phyloP scores from a whole-genome alignment of 129 eudicot species.

The Centella asiatica region DNA sequence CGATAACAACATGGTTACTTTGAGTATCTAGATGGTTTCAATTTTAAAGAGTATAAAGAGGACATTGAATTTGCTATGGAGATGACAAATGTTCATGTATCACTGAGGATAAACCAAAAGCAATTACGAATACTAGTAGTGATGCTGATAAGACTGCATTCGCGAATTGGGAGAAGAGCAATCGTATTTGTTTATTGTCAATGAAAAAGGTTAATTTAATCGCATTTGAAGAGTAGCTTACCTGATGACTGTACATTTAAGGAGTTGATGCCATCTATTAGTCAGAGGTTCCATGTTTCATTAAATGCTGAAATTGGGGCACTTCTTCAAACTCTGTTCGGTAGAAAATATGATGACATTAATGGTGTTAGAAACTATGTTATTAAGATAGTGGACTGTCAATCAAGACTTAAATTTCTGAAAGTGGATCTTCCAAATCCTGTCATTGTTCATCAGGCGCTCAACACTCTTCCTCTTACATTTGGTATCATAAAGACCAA shows the following conservation, averaged over 20 bases:
- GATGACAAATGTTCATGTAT: not conserved
- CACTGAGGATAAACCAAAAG: not conserved
- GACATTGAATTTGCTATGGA: not conserved
- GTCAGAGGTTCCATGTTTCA: not conserved
- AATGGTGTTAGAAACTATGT: not conserved
- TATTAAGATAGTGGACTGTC: not conserved
- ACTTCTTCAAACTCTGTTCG: not conserved
- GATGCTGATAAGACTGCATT: not conserved
- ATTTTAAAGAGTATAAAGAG: not conserved
- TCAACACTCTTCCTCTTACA: not conserved
- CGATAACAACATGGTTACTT: not conserved
- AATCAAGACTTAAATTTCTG: not conserved
- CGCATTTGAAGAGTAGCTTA: not conserved
- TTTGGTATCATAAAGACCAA: not conserved
- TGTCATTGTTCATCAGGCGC: not conserved
- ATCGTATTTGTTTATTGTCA: not conserved
- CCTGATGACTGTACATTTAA: not conserved
- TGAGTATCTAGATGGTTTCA: not conserved
- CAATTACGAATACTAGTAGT: not conserved
- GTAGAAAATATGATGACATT: not conserved
- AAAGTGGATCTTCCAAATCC: not conserved
- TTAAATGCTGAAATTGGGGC: not conserved
- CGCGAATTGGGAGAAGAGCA: too few relatives aligned
- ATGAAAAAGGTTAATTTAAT: not conserved
- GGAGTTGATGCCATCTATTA: not conserved